Evolutionary conservation across 2,329 filamentous ascomycete species (phyloP), one percentile per base, ranked within the genome.

Genomic region (Tolypocladium inflatum): DNA sequence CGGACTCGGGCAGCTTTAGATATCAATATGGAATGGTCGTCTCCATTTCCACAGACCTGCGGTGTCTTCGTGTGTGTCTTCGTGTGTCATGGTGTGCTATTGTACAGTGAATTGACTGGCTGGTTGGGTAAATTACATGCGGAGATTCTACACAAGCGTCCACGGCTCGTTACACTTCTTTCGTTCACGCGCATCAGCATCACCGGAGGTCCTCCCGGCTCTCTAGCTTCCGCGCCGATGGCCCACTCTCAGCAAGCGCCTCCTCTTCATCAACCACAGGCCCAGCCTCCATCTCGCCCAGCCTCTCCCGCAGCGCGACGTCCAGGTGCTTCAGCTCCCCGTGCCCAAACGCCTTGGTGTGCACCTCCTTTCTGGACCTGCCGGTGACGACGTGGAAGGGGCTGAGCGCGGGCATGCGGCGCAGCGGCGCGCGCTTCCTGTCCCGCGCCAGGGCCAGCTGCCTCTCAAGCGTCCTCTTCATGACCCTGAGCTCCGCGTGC

Each of bases 401-500:
- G 21, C 59, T 61, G 38, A 11, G 38, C 8, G 17, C 30, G 48
- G 48, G 30, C 5, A 30, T 5, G 48, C 48, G 48, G 30, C 48
- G 17, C 21, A 19, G 23, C 13, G 23, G 13, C 13, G 48, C 26
- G 17, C 5, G 30, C 30, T 55, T 45, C 19, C 33, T 42, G n/a
- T 30, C 6, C 50, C 52, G 58, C 23, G 55, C 48, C 26, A 45
- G 37, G 4, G 57, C 57, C 26, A 65, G 58, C 55, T 64, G 62
- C 57, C 55, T 61, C 50, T 63, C 61, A 37, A 68, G 58, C 3
- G 57, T 55, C 41, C 58, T 60, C 33, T 62, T 60, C 64, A 69
- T 68, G 15, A 53, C 57, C 19, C 57, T 61, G 19, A 73, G 65
- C 57, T 74, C 67, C 6, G 61, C 56, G 42, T 70, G 65, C 10